A percentile compares a stretch with the other conserved stretches of the same genome.
Evolutionary conservation across 2,329 filamentous ascomycete species (phyloP).

Genomic region (Tothia fuscella): DNA sequence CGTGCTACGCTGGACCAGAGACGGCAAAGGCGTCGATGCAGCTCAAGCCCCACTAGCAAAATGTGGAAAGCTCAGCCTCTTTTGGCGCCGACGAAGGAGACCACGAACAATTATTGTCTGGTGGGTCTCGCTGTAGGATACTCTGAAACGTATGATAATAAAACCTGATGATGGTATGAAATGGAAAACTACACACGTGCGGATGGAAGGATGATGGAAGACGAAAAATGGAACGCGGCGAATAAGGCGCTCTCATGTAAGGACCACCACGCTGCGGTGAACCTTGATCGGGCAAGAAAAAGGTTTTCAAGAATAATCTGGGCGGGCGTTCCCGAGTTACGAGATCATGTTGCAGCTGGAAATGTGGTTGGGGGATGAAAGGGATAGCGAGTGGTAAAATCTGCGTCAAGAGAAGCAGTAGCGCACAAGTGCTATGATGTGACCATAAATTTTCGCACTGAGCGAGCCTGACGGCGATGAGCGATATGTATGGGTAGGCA

Average conservation of each 20-base stretch:
- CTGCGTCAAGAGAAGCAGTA: too few relatives aligned
- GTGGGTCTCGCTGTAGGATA: background rate
- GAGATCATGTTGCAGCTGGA: background rate
- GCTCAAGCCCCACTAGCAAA: background rate
- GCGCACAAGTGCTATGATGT: too few relatives aligned
- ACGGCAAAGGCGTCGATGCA: background rate
- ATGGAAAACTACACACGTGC: too few relatives aligned
- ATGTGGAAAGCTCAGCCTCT: background rate
- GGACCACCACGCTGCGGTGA: background rate
- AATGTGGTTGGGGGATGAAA: background rate
- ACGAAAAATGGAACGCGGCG: background rate
- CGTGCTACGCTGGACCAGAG: too few relatives aligned
- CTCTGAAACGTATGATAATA: background rate
- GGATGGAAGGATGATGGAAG: background rate
- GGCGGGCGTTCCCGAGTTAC: background rate
- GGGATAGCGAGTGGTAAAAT: background rate
- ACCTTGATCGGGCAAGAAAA: background rate
- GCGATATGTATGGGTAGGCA: too few relatives aligned
- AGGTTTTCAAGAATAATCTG: background rate
- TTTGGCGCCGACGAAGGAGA: background rate
- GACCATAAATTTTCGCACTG: too few relatives aligned
- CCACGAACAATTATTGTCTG: background rate
- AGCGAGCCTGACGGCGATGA: too few relatives aligned
- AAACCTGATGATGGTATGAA: background rate
- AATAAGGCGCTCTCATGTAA: background rate